Evolutionary conservation across 306 rosid genomes (phyloP).

Genomic region (Medicago arabica): DNA sequence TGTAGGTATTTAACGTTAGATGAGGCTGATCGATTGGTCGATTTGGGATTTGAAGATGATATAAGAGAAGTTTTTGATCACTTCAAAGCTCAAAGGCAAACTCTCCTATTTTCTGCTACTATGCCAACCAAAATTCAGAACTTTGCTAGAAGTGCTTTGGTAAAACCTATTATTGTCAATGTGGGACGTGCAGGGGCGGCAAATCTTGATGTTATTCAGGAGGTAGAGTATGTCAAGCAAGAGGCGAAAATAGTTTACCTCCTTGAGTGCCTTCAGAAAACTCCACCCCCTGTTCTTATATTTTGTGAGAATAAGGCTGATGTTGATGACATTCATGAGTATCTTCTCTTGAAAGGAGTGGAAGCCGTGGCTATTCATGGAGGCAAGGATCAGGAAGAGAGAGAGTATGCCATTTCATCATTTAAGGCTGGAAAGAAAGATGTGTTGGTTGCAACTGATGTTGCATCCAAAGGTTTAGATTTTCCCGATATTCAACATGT

Average conservation of each 20-base stretch:
- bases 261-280: conserved; percentile 87
- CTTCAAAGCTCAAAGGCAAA: conserved; percentile 91
- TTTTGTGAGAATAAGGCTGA: conserved; percentile 95
- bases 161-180: conserved; percentile 68
- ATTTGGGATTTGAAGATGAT: conserved; percentile 92
- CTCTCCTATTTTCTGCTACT: conserved; percentile 90
- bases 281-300: conserved; percentile 87
- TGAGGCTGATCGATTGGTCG: conserved; percentile 95
- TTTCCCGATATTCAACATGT: conserved; percentile 98
- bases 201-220: conserved; percentile 90
- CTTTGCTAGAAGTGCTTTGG: conserved; percentile 89
- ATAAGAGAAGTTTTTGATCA: conserved; percentile 91
- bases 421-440: conserved; percentile 88
- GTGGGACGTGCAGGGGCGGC: conserved; percentile 98
- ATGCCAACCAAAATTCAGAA: conserved; percentile 94
- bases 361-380: conserved; percentile 97
- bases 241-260: conserved; percentile 93
- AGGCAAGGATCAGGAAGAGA: conserved; percentile 97
- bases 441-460: conserved; percentile 95
- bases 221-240: conserved; percentile 93
- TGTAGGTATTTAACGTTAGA: conserved; percentile 90
- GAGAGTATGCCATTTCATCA: conserved; percentile 82
- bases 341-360: conserved; percentile 92
- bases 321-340: conserved; percentile 94
- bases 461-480: conserved; percentile 95